Conservation (phyloP, 805 yeast species). For the Suhomyces tanzawaensis region DNA sequence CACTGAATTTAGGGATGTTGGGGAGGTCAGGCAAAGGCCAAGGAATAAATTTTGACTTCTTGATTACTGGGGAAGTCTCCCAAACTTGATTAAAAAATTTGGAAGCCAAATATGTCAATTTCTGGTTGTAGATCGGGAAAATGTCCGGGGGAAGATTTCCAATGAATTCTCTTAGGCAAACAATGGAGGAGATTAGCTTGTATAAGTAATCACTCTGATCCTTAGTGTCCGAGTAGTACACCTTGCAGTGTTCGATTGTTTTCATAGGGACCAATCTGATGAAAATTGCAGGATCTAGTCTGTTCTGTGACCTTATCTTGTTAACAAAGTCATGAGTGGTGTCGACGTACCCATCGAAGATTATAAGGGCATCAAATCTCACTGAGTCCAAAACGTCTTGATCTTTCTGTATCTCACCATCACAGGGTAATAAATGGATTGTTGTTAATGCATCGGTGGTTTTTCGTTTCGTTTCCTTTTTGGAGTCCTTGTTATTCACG, state of each 20-base stretch:
- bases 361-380: slow-evolving; percentile 57
- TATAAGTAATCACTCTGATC: slow-evolving; percentile 46
- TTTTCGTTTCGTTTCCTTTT: background rate
- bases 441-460: slow-evolving; percentile 2
- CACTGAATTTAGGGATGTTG: slow-evolving; percentile 56
- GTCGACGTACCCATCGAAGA: slow-evolving; percentile 62
- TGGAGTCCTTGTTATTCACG: background rate
- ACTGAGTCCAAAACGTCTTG: slow-evolving; percentile 22
- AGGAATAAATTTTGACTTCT: slow-evolving; percentile 18
- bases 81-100: slow-evolving; percentile 53
- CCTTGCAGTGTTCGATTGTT: slow-evolving; percentile 78
- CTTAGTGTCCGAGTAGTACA: slow-evolving; percentile 37
- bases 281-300: slow-evolving; percentile 45
- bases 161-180: slow-evolving; percentile 74
- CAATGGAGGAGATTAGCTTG: slow-evolving; percentile 76
- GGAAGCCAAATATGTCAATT: slow-evolving; percentile 56
- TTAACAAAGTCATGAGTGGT: slow-evolving; percentile 30
- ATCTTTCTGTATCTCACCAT: slow-evolving; percentile 17
- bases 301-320: slow-evolving; percentile 28
- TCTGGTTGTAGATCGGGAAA: slow-evolving; percentile 68
- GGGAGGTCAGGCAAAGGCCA: slow-evolving; percentile 85
- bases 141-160: slow-evolving; percentile 81
- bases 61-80: slow-evolving; percentile 6
- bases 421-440: slow-evolving; percentile 15
- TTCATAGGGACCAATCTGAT: slow-evolving; percentile 72